These are phyloP conservation scores for Epithele typhae DNA, from an alignment of 768 basidiomycete species.

Conservation along the genomic window DNA sequence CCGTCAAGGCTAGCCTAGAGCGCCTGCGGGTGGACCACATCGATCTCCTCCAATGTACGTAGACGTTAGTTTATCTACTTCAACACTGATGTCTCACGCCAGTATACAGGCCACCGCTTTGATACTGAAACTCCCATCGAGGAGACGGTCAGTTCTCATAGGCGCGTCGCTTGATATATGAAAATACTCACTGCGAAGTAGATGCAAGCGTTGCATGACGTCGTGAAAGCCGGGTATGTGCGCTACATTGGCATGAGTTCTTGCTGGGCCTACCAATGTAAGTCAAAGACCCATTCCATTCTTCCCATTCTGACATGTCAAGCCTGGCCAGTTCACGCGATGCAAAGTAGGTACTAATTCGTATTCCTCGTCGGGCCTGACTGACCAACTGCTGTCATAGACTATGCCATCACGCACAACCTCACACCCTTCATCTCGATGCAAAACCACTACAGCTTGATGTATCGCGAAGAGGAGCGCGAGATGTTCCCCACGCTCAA, in stretches of 20 bases:
- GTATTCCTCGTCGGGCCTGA: constrained; percentile 12
- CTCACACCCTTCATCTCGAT: constrained; percentile 56
- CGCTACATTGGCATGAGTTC: constrained; percentile 40
- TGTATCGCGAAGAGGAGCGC: constrained; percentile 60
- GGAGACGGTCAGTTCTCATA: constrained; percentile 23
- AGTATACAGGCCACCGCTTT: constrained; percentile 19
- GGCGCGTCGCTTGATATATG: neutral
- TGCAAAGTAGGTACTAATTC: constrained; percentile 24
- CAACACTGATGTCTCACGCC: too few relatives aligned
- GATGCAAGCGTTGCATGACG: constrained; percentile 46
- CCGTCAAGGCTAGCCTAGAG: constrained; percentile 37
- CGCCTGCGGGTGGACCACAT: constrained; percentile 49
- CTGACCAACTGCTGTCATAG: constrained; percentile 19
- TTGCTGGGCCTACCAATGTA: constrained; percentile 34
- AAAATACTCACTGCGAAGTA: constrained; percentile 16
- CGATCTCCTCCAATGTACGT: constrained; percentile 50
- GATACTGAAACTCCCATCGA: constrained; percentile 38
- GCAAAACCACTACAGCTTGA: constrained; percentile 55
- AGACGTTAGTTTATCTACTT: too few relatives aligned
- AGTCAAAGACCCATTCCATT: neutral
- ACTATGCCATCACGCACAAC: constrained; percentile 37
- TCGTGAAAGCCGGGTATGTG: constrained; percentile 40
- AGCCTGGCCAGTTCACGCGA: constrained; percentile 24
- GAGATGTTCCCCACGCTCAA: constrained; percentile 51
- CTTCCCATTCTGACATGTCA: too few relatives aligned